Evolutionary conservation across 2,329 filamentous ascomycete species (phyloP), one percentile per base, ranked within the genome.

Genomic region (Mariannaea sp.): DNA sequence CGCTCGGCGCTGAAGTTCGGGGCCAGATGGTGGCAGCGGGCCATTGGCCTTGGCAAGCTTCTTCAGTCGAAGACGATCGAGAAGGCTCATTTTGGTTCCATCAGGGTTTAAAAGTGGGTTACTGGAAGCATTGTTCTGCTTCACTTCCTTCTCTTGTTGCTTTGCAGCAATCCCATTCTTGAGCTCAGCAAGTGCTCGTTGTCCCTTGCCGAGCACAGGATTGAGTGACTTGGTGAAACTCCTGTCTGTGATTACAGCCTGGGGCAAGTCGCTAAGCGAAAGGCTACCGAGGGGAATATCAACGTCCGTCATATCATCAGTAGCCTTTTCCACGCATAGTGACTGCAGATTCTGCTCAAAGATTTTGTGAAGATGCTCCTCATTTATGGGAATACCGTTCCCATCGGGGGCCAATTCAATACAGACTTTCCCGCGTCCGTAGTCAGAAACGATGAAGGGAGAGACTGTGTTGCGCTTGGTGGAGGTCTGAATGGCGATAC

Each of bases 61-160:
- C 75, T 93, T 93, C 49, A 81, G 78, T 58, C 88, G 86, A 58
- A 95, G 82, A 42, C 89, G 86, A 69, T 92, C 89, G 52, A 94
- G 78, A 19, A 95, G 82, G 47, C 83, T 84, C 75, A 88, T 85
- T 73, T 85, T 78, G 39, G 72, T 70, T 36, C 74, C 77, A 43
- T 77, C 76, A 1, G 74, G 57, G 55, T 78, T 80, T 30, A 73
- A 59, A 49, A 71, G 60, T 0, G 70, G 60, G 36, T 65, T 64
- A 48, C 64, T 64, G 55, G 64, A 41, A 56, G 70, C 64, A 12
- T 68, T 59, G 20, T 71, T 70, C 46, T 68, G 62, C 55, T 72
- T 76, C 13, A 61, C 58, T 30, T 75, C 70, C 55, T 75, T 75
- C 55, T 77, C 70, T 60, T 80, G 73, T 66, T 82, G 79, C 68